A percentile compares a stretch with the other conserved stretches of the same genome.
These are phyloP conservation scores for Ogataea trehalophila DNA, from an alignment of 805 yeast genomes.

Conservation along the genomic window DNA sequence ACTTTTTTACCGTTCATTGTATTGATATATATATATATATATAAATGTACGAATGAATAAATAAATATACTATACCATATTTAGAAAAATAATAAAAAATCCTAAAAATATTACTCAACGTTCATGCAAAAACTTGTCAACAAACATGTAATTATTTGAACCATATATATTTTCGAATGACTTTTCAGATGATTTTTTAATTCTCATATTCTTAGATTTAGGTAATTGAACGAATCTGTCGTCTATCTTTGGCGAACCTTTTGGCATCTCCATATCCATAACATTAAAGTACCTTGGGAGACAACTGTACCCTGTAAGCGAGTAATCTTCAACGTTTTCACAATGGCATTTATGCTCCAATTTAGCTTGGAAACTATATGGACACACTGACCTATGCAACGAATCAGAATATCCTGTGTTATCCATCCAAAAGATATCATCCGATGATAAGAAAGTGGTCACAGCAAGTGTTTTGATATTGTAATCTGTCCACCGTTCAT, in stretches of 20 bases:
- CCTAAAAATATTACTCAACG: neutral
- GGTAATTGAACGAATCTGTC: conserved; percentile 2
- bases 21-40: neutral
- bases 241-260: conserved; percentile 8
- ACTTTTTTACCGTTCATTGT: neutral
- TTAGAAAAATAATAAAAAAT: neutral
- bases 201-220: conserved; percentile 4
- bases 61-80: neutral
- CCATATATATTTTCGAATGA: conserved; percentile 3
- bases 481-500: conserved; percentile 60
- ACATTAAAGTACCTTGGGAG: conserved; percentile 35
- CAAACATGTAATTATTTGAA: conserved; percentile 2
- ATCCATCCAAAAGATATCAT: conserved; percentile 49
- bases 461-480: conserved; percentile 38
- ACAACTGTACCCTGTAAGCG: conserved; percentile 47
- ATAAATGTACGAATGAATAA: neutral
- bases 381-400: conserved; percentile 17
- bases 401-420: conserved; percentile 25
- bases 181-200: neutral
- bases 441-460: conserved; percentile 36
- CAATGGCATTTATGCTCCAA: conserved; percentile 21
- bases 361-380: conserved; percentile 8
- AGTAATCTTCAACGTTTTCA: conserved; percentile 27
- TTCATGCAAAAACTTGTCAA: neutral
- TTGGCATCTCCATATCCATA: conserved; percentile 16